Conservation (phyloP, 306 rosid species). For the Prunus mira region DNA sequence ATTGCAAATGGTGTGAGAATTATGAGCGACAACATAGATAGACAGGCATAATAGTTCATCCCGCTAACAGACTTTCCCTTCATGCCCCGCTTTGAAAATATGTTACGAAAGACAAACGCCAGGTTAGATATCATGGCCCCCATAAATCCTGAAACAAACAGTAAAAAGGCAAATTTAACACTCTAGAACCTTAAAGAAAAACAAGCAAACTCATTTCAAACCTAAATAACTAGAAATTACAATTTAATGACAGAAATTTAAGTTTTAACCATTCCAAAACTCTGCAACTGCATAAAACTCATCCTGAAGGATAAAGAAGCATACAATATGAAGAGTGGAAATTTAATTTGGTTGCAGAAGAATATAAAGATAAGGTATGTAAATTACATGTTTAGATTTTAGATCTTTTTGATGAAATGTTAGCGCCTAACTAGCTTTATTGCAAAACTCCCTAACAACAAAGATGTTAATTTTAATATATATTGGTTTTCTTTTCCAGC, state of each 20-base stretch:
- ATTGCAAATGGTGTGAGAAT: conserved; percentile 84
- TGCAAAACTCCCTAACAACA: background rate
- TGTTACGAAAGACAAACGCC: conserved; percentile 86
- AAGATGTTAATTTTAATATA: background rate
- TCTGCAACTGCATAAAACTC: background rate
- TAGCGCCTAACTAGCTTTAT: background rate
- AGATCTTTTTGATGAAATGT: background rate
- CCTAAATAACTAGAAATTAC: background rate
- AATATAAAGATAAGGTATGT: background rate
- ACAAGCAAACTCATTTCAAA: background rate
- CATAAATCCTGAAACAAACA: conserved; percentile 68
- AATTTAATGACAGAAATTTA: background rate
- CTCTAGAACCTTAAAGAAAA: background rate
- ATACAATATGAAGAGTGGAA: background rate
- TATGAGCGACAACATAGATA: conserved; percentile 71
- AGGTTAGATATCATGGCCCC: conserved; percentile 96
- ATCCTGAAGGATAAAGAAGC: background rate
- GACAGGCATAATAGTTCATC: conserved; percentile 91
- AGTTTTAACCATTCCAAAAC: background rate
- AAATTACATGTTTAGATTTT: background rate
- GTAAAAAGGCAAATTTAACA: conserved; percentile 9
- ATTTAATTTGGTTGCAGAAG: background rate
- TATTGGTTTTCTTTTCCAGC: background rate
- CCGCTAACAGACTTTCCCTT: conserved; percentile 92
- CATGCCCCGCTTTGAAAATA: conserved; percentile 89